Evolutionary conservation across 78 protist species (phyloP), one percentile per base, ranked within the genome.

Genomic region (Paulinella micropora): DNA sequence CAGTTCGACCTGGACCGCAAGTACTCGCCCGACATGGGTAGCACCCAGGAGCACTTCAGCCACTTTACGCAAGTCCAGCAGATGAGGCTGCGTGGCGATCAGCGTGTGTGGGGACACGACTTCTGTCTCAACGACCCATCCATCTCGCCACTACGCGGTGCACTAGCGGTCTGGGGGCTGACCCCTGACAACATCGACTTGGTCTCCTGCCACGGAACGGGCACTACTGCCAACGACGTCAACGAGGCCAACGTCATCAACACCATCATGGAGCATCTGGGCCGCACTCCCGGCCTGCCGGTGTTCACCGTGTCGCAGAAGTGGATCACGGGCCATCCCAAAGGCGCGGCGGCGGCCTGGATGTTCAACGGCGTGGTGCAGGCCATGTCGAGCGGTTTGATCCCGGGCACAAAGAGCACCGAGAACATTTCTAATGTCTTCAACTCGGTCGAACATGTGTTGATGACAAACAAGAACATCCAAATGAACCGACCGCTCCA

Each of bases 291-390:
- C 36, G 94, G 94, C 41, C 90, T 90, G 89, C 83, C 83, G 34
- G 40, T 90, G 39, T 41, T 38, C 64, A 39, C 90, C 23, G 73
- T 93, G 34, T 88, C 28, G 88, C 94, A 93, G 37, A 93, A 93
- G 88, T 91, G 79, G 41, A 91, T 93, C 37, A 93, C 94, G 34
- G 92, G 91, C 39, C 92, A 91, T 69, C 93, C 93, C 34, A 93
- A 89, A 90, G 94, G 92, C 34, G 92, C 94, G 1, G 94, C 94
- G 9, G 91, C 90, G 1, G 92, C 93, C 1, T 93, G 94, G 94
- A 93, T 93, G 94, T 90, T 93, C 84, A 93, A 93, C 86, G 94
- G 94, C 77, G 81, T 89, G 40, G 83, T 93, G 15, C 95, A 93
- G 87, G 0, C 9, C 40, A 39, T 91, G 86, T 79, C 28, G 38